These are phyloP conservation scores for Pseudocercospora cruenta DNA, from an alignment of 2,329 filamentous ascomycete species.

Conservation along the genomic window DNA sequence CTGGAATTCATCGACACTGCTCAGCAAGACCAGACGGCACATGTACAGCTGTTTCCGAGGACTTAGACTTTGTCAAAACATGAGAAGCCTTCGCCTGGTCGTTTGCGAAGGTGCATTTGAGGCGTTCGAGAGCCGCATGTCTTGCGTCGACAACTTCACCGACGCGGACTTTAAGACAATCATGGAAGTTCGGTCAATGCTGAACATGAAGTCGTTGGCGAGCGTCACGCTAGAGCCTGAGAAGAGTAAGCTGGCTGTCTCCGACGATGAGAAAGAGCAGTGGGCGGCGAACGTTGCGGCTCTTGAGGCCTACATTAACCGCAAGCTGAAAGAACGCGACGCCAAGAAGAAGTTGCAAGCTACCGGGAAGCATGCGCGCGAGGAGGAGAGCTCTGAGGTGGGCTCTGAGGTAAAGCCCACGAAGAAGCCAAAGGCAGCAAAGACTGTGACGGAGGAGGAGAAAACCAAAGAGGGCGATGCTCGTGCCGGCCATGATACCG, in stretches of 20 bases:
- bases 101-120: not conserved
- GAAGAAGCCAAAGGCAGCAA: not conserved
- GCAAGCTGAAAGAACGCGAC: slow-evolving; percentile 1
- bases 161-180: not conserved
- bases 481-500: not conserved
- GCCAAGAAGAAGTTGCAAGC: not conserved
- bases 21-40: not conserved
- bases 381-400: not conserved
- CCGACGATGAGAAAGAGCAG: not conserved
- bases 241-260: slow-evolving; percentile 2
- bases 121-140: not conserved
- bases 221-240: not conserved
- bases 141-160: not conserved
- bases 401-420: not conserved
- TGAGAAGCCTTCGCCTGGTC: not conserved
- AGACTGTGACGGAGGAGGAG: not conserved
- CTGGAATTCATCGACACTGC: not conserved
- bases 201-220: not conserved
- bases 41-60: not conserved
- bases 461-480: not conserved
- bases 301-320: not conserved
- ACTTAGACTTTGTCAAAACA: not conserved
- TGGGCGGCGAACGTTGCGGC: not conserved
- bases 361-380: not conserved
- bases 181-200: not conserved